Evolutionary conservation across 805 yeast species (phyloP), one percentile per base, ranked within the genome.

Genomic region (Pichia phayaonensis): DNA sequence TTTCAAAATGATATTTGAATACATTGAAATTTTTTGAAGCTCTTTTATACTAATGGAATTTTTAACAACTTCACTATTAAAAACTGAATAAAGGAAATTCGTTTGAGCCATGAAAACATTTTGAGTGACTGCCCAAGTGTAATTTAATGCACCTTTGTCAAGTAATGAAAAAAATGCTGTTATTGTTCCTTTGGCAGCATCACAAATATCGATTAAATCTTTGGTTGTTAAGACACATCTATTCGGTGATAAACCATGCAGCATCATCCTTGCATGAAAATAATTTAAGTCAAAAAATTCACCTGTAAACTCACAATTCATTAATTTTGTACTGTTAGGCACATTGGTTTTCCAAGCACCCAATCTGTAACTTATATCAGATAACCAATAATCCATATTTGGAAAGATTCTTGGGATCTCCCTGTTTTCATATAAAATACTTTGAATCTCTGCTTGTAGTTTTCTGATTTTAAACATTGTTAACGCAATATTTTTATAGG

Each of bases 51-150:
- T 63, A 20, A 80, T 73, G 7, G 68, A 67, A 7, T 66, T 61
- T 22, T 84, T 64, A 2, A 76, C 79, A 44, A 73, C 75, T n/a
- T 72, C 72, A 38, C 86, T 79, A 62, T 84, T 84, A 63, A 86
- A 89, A 15, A 88, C 72, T 1, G 90, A 77, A 62, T 86, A 89
- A 42, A 90, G 70, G 58, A 81, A 89, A 1, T 96, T 84, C 26
- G 92, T 84, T 0, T 95, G 95, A 0, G 96, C 90, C 85, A 86
- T 84, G 62, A 88, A 88, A 48, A 88, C 70, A 62, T 88, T 89
- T 64, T 89, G 95, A 3, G 88, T 90, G 0, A 95, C 94, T 2
- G 90, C 90, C 97, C 97, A 90, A 0, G 96, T 87, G 65, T 86
- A 90, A 64, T 88, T 88, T 53, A 89, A 75, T 44, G 78, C 72